Evolutionary conservation across 2,329 filamentous ascomycete species (phyloP), one percentile per base, ranked within the genome.

Genomic region (Talaromyces sp.): DNA sequence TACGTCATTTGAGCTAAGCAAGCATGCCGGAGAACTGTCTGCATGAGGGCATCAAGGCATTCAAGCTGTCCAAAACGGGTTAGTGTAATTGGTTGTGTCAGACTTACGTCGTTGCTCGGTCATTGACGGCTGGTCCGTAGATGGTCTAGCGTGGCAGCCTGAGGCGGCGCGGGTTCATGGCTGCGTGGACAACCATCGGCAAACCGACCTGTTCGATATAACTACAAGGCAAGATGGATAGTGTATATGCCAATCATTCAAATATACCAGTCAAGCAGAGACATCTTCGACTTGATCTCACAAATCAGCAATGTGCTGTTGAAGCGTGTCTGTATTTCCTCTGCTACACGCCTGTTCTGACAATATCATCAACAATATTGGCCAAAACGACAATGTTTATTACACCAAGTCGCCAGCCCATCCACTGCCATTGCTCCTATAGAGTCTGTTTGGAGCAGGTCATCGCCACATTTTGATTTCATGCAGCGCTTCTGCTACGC

Each of bases 51-150:
- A 33, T 37, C 42, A 40, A 54, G 54, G 40, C 28, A 50, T 28
- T 18, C 16, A 25, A 31, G 12, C 18, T 14, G 12, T 44, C 59
- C 52, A 7, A 11, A 28, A 37, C 31, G 50, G 50, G 28, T 35
- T 54, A 35, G 50, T 11, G n/a, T 11, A 16, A n/a, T 6, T 11
- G 23, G 28, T 54, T 54, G 48, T 60, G 62, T 63, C 57, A 63
- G 62, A 50, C 2, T 63, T 63, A 58, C 62, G 62, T 60, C 62
- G 62, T 63, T 57, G 21, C 46, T 48, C 46, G 35, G 57, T 63
- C 44, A 58, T 55, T 5, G 25, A 31, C 23, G 46, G 12, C 8
- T n/a, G 5, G n/a, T 46, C 40, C 16, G 23, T 33, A 58, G 46
- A 46, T 7, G 56, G 40, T 5, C 21, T 46, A 58, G 56, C 9